Evolutionary conservation across 192 early-diverging fungal species (phyloP).

Genomic region (Linnemannia hyalina): DNA sequence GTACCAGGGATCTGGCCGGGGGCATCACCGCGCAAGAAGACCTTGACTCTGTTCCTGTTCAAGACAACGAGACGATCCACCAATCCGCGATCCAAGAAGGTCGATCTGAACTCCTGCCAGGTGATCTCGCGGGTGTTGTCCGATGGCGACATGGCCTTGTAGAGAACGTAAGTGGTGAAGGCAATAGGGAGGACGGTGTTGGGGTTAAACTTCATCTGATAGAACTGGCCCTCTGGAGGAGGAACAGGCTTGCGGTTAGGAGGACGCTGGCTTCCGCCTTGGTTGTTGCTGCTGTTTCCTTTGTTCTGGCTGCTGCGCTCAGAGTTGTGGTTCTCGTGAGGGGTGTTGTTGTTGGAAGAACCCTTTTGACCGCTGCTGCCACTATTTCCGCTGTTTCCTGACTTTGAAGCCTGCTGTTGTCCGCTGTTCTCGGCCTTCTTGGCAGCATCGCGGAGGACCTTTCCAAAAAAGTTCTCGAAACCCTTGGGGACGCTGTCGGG

Average conservation of each 20-base stretch:
- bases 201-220: constrained; percentile 58
- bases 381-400: constrained; percentile 25
- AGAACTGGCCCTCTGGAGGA: constrained; percentile 53
- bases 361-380: constrained; percentile 20
- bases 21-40: constrained; percentile 71
- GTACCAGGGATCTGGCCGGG: constrained; percentile 55
- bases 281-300: constrained; percentile 6
- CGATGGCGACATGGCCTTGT: constrained; percentile 57
- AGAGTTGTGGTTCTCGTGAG: constrained; percentile 34
- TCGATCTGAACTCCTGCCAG: constrained; percentile 92
- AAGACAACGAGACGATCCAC: constrained; percentile 93
- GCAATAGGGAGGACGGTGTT: constrained; percentile 60
- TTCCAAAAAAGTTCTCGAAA: constrained; percentile 82
- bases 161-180: constrained; percentile 65
- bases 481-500: constrained; percentile 71
- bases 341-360: constrained; percentile 27
- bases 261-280: constrained; percentile 4
- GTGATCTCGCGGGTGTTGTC: constrained; percentile 82
- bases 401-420: constrained; percentile 20
- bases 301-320: constrained; percentile 26
- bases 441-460: constrained; percentile 53
- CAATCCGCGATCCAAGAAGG: constrained; percentile 93
- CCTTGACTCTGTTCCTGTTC: constrained; percentile 89
- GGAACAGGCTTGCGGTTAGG: constrained; percentile 40
- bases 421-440: constrained; percentile 51